A percentile compares a stretch with the other conserved stretches of the same genome.
Conservation (phyloP, 1,139 yeast genomes). For the Candida tetrigidarum region DNA sequence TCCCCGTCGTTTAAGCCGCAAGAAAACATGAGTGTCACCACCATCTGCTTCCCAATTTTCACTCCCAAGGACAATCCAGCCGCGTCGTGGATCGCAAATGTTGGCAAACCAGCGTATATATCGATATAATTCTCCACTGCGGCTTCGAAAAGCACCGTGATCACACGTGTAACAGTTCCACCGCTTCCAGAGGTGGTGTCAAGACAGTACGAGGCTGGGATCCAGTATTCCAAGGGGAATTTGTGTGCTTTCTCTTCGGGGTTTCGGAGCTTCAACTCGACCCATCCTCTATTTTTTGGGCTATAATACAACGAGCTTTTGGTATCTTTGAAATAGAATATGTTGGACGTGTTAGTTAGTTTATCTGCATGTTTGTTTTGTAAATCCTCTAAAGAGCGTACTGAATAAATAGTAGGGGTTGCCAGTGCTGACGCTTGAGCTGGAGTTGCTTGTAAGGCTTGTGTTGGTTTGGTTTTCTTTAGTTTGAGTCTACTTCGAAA, state of each 20-base stretch:
- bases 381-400: conserved; percentile 14
- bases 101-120: conserved; percentile 12
- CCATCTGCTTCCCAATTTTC: conserved; percentile 15
- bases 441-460: too few species aligned
- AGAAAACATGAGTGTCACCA: conserved; percentile 12
- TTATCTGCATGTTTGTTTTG: conserved; percentile 12
- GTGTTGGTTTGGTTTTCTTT: background rate
- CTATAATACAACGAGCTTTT: conserved; percentile 16
- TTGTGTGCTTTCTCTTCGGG: background rate
- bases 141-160: conserved; percentile 13
- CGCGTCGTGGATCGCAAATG: conserved; percentile 11
- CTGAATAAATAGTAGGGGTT: conserved; percentile 9
- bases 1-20: conserved; percentile 15
- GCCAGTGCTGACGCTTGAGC: too few species aligned
- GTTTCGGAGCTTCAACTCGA: conserved; percentile 9
- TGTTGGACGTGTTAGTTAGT: conserved; percentile 10
- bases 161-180: conserved; percentile 14
- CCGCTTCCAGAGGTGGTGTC: conserved; percentile 17
- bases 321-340: conserved; percentile 16
- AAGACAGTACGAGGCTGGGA: conserved; percentile 18
- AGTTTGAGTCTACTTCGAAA: background rate
- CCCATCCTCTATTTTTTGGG: conserved; percentile 11
- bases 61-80: conserved; percentile 16
- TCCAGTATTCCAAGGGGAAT: conserved; percentile 13
- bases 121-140: conserved; percentile 14